Conservation (phyloP, 2,329 filamentous ascomycete species). For the Herpotrichia juniperi region DNA sequence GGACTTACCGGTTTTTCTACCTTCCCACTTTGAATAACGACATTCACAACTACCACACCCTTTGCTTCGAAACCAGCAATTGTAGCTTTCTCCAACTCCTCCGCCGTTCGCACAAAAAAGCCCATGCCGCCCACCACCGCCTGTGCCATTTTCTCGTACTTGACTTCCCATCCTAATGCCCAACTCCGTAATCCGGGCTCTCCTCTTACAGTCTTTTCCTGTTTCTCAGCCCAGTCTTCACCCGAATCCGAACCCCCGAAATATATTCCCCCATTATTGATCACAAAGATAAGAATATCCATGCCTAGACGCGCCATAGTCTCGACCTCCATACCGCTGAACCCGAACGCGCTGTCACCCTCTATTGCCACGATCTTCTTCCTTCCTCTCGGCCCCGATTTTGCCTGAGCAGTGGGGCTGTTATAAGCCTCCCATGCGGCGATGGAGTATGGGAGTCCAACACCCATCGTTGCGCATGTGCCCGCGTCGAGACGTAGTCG, state of each 20-base stretch:
- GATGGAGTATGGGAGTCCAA: constrained; percentile 62
- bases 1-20: constrained; percentile 43
- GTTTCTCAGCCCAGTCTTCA: constrained; percentile 52
- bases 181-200: constrained; percentile 50
- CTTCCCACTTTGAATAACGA: constrained; percentile 58
- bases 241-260: constrained; percentile 39
- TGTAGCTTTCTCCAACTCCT: constrained; percentile 57
- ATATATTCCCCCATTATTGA: constrained; percentile 58
- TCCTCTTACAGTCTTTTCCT: constrained; percentile 33
- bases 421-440: constrained; percentile 63
- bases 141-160: constrained; percentile 62
- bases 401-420: constrained; percentile 42
- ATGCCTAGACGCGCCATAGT: constrained; percentile 62
- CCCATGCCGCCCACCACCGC: constrained; percentile 60
- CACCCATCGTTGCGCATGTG: constrained; percentile 65
- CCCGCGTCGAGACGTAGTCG: constrained; percentile 63
- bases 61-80: constrained; percentile 55
- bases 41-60: constrained; percentile 59
- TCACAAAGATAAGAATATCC: constrained; percentile 60
- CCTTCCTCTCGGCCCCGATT: constrained; percentile 26
- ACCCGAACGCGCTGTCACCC: constrained; percentile 62
- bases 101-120: constrained; percentile 57
- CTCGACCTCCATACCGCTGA: constrained; percentile 61
- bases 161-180: constrained; percentile 59
- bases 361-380: constrained; percentile 63